These are phyloP conservation scores for Pythium monospermum DNA, from an alignment of 352 stramenopile genomes.

Conservation along the genomic window DNA sequence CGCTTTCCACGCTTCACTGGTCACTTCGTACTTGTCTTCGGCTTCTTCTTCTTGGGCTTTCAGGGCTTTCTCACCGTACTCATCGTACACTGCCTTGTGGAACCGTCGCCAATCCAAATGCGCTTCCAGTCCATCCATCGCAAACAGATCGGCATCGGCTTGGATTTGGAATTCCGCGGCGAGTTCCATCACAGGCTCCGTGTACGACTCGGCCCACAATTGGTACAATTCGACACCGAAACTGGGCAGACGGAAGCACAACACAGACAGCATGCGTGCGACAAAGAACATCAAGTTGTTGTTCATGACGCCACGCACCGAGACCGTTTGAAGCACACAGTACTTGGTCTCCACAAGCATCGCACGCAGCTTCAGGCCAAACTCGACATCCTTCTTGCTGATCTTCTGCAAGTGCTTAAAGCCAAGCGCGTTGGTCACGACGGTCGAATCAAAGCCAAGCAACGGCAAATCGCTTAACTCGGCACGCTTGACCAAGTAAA, in stretches of 20 bases:
- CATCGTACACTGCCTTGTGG: slow-evolving; percentile 84
- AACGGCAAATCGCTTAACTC: slow-evolving; percentile 81
- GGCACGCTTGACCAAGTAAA: slow-evolving; percentile 85
- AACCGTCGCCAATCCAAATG: slow-evolving; percentile 88
- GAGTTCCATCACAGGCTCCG: slow-evolving; percentile 68
- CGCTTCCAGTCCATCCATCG: slow-evolving; percentile 84
- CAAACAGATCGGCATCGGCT: slow-evolving; percentile 79
- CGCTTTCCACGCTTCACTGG: slow-evolving; percentile 74
- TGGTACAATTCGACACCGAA: slow-evolving; percentile 87
- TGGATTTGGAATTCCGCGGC: slow-evolving; percentile 78
- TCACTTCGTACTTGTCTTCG: slow-evolving; percentile 88
- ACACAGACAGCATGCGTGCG: slow-evolving; percentile 79
- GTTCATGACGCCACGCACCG: slow-evolving; percentile 87
- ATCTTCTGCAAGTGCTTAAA: slow-evolving; percentile 77
- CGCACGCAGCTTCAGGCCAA: slow-evolving; percentile 77
- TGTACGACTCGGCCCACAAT: slow-evolving; percentile 84
- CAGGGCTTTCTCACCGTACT: slow-evolving; percentile 81
- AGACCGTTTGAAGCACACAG: slow-evolving; percentile 84
- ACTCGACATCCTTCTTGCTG: slow-evolving; percentile 77
- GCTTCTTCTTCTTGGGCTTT: slow-evolving; percentile 86
- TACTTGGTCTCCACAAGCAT: slow-evolving; percentile 90
- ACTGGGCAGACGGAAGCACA: slow-evolving; percentile 82
- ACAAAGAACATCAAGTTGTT: slow-evolving; percentile 92
- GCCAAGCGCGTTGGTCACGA: slow-evolving; percentile 47
- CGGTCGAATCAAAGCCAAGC: slow-evolving; percentile 78